Evolutionary conservation across 805 yeast species (phyloP).

Genomic region (Metschnikowia bowlesiae): DNA sequence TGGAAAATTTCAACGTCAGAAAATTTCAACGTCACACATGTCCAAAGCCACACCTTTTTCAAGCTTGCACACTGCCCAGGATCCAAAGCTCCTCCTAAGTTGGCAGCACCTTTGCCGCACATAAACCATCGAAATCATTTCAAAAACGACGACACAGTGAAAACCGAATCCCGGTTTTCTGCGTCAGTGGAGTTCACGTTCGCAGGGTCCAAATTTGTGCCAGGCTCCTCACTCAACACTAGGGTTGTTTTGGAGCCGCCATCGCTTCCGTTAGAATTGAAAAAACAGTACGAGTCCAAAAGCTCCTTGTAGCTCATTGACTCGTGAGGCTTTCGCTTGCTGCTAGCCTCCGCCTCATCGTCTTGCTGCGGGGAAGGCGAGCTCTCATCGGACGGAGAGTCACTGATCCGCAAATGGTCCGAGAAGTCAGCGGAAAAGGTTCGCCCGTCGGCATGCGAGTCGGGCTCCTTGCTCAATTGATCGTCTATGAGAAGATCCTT

Average conservation of each 20-base stretch:
- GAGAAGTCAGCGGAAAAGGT: background rate
- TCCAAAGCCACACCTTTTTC: too few relatives aligned
- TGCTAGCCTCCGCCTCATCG: background rate
- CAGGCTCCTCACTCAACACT: slow-evolving; percentile 16
- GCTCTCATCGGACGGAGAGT: background rate
- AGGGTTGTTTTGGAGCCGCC: slow-evolving; percentile 16
- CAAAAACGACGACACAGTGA: slow-evolving; percentile 15
- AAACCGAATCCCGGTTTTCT: slow-evolving; percentile 4
- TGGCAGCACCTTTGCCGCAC: background rate
- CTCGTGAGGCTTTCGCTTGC: slow-evolving; percentile 22
- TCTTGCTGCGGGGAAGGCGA: background rate
- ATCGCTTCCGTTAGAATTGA: slow-evolving; percentile 23
- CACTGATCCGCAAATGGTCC: background rate
- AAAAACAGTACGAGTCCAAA: slow-evolving; percentile 59
- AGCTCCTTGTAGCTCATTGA: slow-evolving; percentile 54
- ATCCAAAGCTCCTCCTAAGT: too few relatives aligned
- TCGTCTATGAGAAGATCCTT: slow-evolving; percentile 3
- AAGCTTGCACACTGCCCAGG: too few relatives aligned
- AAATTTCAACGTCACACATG: too few relatives aligned
- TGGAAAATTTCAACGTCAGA: too few relatives aligned
- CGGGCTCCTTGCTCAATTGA: background rate
- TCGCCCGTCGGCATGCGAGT: background rate
- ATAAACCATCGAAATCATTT: background rate
- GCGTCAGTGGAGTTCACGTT: background rate
- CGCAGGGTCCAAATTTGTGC: background rate